phyloP scores from a whole-genome alignment of 164 flowering plant genomes.

The Vitis labrusca region DNA sequence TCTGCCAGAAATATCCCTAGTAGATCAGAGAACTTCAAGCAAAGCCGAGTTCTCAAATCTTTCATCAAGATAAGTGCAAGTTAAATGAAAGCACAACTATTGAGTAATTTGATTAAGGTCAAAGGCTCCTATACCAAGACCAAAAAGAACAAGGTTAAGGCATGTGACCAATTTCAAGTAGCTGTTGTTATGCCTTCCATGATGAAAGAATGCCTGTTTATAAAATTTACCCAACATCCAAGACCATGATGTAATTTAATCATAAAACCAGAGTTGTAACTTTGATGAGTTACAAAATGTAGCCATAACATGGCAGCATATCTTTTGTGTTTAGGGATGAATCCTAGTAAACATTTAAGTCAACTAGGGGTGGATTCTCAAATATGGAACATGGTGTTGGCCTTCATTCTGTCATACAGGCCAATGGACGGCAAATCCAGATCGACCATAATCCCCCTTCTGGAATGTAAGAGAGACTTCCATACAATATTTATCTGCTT shows the following conservation, averaged over 20 bases:
- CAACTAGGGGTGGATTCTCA: background rate
- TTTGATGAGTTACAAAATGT: background rate
- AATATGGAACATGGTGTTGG: background rate
- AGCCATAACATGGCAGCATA: background rate
- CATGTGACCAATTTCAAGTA: no score
- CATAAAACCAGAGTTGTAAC: background rate
- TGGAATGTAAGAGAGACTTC: background rate
- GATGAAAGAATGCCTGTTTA: no score
- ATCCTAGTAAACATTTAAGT: background rate
- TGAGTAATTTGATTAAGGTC: no score
- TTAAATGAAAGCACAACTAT: no score
- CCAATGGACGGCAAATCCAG: background rate
- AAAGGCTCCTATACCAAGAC: no score
- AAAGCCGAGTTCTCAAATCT: no score
- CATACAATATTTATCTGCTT: no score
- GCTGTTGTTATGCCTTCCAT: no score
- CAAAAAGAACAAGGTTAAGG: no score
- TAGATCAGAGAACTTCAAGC: background rate
- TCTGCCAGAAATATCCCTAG: background rate
- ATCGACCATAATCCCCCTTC: background rate
- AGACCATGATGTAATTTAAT: background rate
- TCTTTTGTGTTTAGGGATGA: background rate
- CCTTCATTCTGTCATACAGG: no score
- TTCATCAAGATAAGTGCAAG: no score
- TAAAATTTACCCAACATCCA: no score